These are phyloP conservation scores for Polyporus arcularius DNA, from an alignment of 768 basidiomycete genomes.

Conservation along the genomic window DNA sequence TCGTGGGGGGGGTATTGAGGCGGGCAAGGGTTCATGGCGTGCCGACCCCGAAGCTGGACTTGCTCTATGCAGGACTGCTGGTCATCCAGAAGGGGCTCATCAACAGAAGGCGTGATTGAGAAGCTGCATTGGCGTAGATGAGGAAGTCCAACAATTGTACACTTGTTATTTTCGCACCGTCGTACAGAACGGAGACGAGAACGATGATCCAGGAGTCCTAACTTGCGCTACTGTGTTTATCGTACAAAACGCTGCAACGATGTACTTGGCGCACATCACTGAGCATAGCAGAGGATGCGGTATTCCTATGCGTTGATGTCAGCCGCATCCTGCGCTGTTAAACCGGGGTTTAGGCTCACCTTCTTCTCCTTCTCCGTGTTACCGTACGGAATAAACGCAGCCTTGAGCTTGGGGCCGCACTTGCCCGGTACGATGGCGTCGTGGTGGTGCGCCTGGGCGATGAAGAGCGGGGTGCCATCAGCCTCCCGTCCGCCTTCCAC, in stretches of 20 bases:
- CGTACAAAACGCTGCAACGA: not conserved
- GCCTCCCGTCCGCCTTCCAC: constrained; percentile 71
- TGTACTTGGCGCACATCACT: not conserved
- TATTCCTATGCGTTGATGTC: constrained; percentile 35
- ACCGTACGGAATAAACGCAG: constrained; percentile 55
- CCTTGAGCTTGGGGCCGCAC: constrained; percentile 53
- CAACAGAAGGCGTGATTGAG: not conserved
- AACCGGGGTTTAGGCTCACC: constrained; percentile 33
- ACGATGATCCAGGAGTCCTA: not conserved
- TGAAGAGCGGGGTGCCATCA: constrained; percentile 59
- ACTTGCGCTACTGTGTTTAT: not conserved
- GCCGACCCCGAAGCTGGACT: constrained; percentile 19
- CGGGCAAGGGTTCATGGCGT: constrained; percentile 16
- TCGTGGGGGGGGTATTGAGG: constrained; percentile 31
- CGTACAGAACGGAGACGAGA: not conserved
- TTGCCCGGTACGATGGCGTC: constrained; percentile 65
- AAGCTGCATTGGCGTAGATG: not conserved
- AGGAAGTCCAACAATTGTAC: not conserved
- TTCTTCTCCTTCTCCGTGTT: constrained; percentile 52
- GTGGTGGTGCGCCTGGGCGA: constrained; percentile 59
- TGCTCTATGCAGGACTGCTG: constrained; percentile 25
- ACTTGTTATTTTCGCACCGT: not conserved
- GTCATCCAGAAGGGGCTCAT: constrained; percentile 19
- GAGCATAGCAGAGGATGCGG: constrained; percentile 41
- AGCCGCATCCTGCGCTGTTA: not conserved